Evolutionary conservation across 306 rosid genomes (phyloP), one percentile per base, ranked within the genome.

Genomic region (Parietaria judaica): DNA sequence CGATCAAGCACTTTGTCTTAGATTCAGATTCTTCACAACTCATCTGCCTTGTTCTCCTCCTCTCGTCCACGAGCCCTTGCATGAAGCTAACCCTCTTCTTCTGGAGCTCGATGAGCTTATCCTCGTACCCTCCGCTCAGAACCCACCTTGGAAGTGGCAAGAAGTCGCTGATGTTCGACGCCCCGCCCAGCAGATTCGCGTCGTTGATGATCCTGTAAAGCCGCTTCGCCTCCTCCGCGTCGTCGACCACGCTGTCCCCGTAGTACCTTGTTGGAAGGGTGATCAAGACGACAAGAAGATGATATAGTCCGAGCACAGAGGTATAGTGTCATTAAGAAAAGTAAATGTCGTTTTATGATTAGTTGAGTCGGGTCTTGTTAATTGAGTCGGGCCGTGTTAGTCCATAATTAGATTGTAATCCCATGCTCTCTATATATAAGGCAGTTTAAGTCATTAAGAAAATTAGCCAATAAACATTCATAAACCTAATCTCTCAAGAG

Each of bases 11-110:
- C 45, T 69, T 72, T 41, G 9, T 54, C 15, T 61, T 8, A 41
- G 45, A 41, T 41, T 41, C 45, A 41, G 45, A 41, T 5, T 23
- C 31, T 8, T 41, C 45, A 41, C 31, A 41, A 41, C 45, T 41
- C 45, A 5, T 41, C 45, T 41, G 7, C 45, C 45, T 41, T 41
- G 3, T 41, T 8, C 6, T 72, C 12, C 60, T 65, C 37, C 66
- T 51, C 23, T 77, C 66, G 4, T 72, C 72, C 6, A 77, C 56
- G 56, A 77, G 56, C 46, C 41, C 52, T 60, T 65, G 72, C 69
- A 77, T 65, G 51, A 72, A 72, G 9, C 45, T 38, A 36, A 69
- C 78, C 69, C 77, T 65, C 72, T 35, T 57, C 35, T 16, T 35
- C 49, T 46, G 68, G 8, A 67, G 50, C 3, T 44, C 44, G 17